Evolutionary conservation across 177 flowering plant genomes (phyloP), one percentile per base, ranked within the genome.

Genomic region (Vitis hybrid): DNA sequence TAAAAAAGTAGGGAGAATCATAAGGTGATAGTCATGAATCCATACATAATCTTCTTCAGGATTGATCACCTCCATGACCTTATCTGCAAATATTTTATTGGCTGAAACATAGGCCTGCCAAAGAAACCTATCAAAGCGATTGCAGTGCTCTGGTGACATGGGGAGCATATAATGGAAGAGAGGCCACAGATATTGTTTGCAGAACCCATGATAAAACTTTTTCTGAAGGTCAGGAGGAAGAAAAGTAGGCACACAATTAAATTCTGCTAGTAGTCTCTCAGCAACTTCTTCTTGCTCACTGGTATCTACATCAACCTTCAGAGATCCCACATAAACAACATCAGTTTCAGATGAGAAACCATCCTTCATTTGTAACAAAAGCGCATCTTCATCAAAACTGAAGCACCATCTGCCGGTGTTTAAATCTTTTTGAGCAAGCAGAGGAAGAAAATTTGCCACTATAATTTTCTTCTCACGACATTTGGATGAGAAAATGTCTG

Each of bases 1-100:
- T 72, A 82, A 61, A 31, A 84, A 82, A 4, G 81, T 80, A 3
- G 88, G 88, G 45, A 85, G 70, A 56, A 81, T 77, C 86, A 85
- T 79, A 18, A 85, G 79, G 63, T 85, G 88, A 64, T 85, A 85
- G 56, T 85, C 88, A 70, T 85, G 88, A 69, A 85, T 62, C 88
- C 88, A 83, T 2, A 85, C 80, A 60, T 68, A 82, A 61, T 84
- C 87, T 16, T 80, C 74, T 29, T 84, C 83, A 3, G 80, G 81
- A 67, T 81, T 81, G 9, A 85, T 70, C 49, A 85, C 85, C 77
- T 83, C 88, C 81, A 77, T 83, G 4, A 85, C 80, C 77, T 78
- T 85, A 67, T 85, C 80, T 1, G 86, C 82, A 73, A 80, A 85
- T 53, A 80, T 67, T 48, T 74, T 85, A 68, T 85, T 85, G 8